These are phyloP conservation scores for Paecilomyces sp. DNA, from an alignment of 2,329 filamentous ascomycete species.

Conservation along the genomic window DNA sequence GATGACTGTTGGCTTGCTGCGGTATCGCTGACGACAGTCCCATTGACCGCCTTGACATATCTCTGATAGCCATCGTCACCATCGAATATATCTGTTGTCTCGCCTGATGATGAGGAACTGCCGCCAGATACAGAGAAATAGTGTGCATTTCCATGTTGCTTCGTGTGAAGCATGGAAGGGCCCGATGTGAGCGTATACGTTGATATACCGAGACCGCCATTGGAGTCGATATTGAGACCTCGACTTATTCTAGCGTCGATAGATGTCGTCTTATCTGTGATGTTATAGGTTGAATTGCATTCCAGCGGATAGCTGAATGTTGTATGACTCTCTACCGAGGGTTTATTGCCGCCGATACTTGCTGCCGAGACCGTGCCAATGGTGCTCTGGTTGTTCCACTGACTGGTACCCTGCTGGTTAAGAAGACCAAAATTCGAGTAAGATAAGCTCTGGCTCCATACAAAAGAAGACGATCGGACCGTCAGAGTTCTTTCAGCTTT, in stretches of 20 bases:
- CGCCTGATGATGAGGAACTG: conserved; percentile 18
- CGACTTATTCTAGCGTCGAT: conserved; percentile 44
- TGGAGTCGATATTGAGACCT: conserved; percentile 38
- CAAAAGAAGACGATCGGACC: conserved; percentile 41
- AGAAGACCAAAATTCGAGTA: conserved; percentile 52
- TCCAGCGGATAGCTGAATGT: conserved; percentile 55
- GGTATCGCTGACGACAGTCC: conserved; percentile 14
- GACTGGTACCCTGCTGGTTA: conserved; percentile 48
- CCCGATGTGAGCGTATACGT: conserved; percentile 50
- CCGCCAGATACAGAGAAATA: conserved; percentile 15
- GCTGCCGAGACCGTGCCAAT: conserved; percentile 31
- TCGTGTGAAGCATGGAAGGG: conserved; percentile 16
- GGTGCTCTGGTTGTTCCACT: conserved; percentile 47
- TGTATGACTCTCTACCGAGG: conserved; percentile 23
- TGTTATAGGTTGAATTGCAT: conserved; percentile 46
- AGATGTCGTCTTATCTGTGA: conserved; percentile 42
- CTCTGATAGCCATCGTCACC: conserved; percentile 15
- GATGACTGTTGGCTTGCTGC: conserved; percentile 2
- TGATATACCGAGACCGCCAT: conserved; percentile 44
- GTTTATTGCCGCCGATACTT: conserved; percentile 23
- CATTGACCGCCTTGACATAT: conserved; percentile 19
- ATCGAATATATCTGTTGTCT: conserved; percentile 20
- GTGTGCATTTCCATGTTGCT: conserved; percentile 20
- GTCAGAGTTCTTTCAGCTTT: conserved; percentile 49
- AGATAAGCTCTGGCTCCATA: conserved; percentile 54